Conservation (phyloP, 2,329 filamentous ascomycete genomes). For the Purpureocillium takamizusanense region DNA sequence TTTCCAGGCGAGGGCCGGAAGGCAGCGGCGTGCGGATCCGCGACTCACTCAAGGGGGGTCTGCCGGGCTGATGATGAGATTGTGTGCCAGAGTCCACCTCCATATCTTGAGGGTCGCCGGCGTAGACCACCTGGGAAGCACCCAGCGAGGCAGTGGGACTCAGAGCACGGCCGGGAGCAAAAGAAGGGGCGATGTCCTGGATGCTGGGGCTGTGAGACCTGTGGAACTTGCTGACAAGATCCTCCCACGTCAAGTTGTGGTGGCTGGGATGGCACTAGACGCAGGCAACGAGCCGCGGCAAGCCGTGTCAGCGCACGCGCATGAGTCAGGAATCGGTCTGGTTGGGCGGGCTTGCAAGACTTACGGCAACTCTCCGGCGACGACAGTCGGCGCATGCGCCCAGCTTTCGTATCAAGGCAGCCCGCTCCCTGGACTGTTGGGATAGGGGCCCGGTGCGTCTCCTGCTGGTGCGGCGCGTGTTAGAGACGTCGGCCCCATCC, state of each 20-base stretch:
- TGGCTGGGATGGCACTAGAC: conserved; percentile 49
- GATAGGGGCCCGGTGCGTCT: conserved; percentile 51
- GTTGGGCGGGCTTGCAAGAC: conserved; percentile 15
- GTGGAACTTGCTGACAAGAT: conserved; percentile 44
- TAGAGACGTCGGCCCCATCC: conserved; percentile 45
- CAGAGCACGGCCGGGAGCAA: conserved; percentile 31
- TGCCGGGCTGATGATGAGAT: conserved; percentile 24
- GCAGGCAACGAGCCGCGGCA: not conserved
- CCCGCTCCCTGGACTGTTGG: conserved; percentile 48
- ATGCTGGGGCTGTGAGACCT: conserved; percentile 41
- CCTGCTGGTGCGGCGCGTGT: conserved; percentile 45
- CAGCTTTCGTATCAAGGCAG: conserved; percentile 49
- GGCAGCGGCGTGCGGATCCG: conserved; percentile 48
- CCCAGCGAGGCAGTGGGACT: conserved; percentile 33
- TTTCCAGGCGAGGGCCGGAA: conserved; percentile 45
- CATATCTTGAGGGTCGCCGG: conserved; percentile 43
- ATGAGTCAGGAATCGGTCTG: not conserved
- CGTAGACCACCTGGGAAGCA: conserved; percentile 28
- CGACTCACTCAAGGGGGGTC: conserved; percentile 33
- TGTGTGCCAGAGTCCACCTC: conserved; percentile 36
- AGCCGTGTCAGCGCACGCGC: not conserved
- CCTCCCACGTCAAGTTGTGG: conserved; percentile 53
- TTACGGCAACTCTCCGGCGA: conserved; percentile 48
- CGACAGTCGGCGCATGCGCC: conserved; percentile 49
- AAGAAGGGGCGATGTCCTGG: conserved; percentile 37